These are phyloP conservation scores for Lanmaoa rubissima DNA, from an alignment of 768 basidiomycete species.

Conservation along the genomic window DNA sequence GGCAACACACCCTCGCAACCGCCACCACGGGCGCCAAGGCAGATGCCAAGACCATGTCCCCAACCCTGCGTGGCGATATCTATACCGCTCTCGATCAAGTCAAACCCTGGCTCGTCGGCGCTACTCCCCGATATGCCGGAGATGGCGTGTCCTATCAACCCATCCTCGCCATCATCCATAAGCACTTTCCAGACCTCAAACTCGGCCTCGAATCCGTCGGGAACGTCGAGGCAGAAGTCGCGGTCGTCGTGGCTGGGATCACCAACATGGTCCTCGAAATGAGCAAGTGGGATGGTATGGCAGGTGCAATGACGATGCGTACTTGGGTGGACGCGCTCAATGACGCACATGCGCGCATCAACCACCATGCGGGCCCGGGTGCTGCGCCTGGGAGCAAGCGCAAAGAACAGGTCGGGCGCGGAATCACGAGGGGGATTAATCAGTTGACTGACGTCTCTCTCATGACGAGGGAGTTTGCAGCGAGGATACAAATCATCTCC, in stretches of 20 bases:
- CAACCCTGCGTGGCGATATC: conserved; percentile 49
- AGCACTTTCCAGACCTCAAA: conserved; percentile 46
- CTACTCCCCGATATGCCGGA: conserved; percentile 44
- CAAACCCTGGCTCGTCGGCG: conserved; percentile 46
- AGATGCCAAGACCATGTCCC: conserved; percentile 42
- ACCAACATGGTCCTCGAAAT: conserved; percentile 55
- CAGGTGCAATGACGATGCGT: conserved; percentile 54
- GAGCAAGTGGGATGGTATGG: conserved; percentile 57
- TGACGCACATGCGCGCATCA: conserved; percentile 38
- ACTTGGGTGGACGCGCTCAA: conserved; percentile 52
- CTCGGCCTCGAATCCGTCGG: conserved; percentile 48
- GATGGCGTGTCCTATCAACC: conserved; percentile 51
- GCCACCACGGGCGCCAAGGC: conserved; percentile 18
- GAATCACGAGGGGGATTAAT: conserved; percentile 51
- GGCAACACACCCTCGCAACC: conserved; percentile 41
- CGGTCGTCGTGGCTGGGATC: conserved; percentile 48
- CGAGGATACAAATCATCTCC: conserved; percentile 54
- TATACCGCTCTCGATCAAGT: conserved; percentile 47
- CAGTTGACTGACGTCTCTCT: conserved; percentile 47
- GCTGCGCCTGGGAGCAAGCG: conserved; percentile 22
- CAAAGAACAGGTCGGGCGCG: conserved; percentile 45
- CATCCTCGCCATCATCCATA: conserved; percentile 45
- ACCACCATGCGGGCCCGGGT: background rate
- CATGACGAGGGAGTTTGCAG: conserved; percentile 53
- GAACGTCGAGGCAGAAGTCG: conserved; percentile 46